Percentiles rank a stretch among this genome's conserved stretches.
Evolutionary conservation across 192 early-diverging fungal genomes (phyloP).

Genomic region (Phlyctochytrium bullatum): DNA sequence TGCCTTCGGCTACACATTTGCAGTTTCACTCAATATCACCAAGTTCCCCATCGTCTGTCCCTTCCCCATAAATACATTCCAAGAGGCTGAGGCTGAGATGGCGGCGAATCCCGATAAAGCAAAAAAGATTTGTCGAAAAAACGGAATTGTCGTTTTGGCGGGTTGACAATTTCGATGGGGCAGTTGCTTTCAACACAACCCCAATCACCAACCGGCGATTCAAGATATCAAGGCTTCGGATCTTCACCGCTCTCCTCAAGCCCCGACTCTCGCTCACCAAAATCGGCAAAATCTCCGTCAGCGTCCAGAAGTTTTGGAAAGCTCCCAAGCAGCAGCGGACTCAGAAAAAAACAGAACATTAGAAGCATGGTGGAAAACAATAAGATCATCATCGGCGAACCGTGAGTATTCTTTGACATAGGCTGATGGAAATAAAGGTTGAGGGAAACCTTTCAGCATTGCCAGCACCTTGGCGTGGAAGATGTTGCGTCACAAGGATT

Average conservation of each 20-base stretch:
- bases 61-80: too few species aligned
- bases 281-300: not conserved
- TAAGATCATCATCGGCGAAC: conserved; percentile 7
- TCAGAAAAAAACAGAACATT: not conserved
- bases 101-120: too few species aligned
- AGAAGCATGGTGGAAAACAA: not conserved
- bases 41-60: too few species aligned
- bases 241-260: not conserved
- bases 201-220: not conserved
- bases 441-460: too few species aligned
- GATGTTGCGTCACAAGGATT: conserved; percentile 1
- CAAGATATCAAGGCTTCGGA: not conserved
- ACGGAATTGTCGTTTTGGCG: not conserved
- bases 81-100: too few species aligned
- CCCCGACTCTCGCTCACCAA: not conserved
- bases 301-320: not conserved
- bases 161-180: too few species aligned
- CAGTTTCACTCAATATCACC: too few species aligned
- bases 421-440: too few species aligned
- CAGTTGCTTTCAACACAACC: not conserved
- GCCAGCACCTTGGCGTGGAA: not conserved
- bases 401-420: too few species aligned
- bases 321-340: not conserved
- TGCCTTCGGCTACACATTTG: too few species aligned
- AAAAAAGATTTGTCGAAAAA: not conserved